Conservation (phyloP, 1,139 yeast species). For the Wickerhamiella infanticola region DNA sequence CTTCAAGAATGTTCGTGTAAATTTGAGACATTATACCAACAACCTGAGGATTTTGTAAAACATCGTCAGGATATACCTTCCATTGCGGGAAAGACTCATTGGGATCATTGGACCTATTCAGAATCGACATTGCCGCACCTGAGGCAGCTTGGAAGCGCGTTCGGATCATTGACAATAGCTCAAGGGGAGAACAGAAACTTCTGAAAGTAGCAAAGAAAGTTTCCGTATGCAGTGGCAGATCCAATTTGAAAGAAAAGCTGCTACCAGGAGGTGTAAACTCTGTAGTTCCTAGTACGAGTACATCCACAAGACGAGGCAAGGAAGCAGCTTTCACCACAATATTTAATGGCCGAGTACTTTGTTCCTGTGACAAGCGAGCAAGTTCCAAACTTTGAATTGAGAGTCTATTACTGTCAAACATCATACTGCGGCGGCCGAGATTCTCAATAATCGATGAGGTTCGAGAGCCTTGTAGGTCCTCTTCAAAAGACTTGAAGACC, state of each 20-base stretch:
- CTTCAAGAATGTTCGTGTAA: constrained; percentile 71
- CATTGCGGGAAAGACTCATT: constrained; percentile 1
- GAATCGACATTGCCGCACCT: constrained; percentile 32
- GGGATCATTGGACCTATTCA: constrained; percentile 23
- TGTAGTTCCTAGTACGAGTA: constrained; percentile 45
- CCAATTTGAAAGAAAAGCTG: constrained; percentile 30
- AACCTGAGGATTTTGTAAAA: neutral
- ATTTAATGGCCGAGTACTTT: constrained; percentile 16
- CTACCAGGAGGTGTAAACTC: constrained; percentile 30
- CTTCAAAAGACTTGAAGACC: constrained; percentile 38
- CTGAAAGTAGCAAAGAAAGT: constrained; percentile 53
- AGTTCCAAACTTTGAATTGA: constrained; percentile 17
- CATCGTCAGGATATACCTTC: neutral
- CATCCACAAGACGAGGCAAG: constrained; percentile 43
- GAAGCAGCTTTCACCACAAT: constrained; percentile 48
- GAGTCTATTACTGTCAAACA: constrained; percentile 23
- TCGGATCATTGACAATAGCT: constrained; percentile 35
- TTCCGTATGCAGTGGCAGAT: constrained; percentile 42
- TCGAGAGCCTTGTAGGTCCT: constrained; percentile 24
- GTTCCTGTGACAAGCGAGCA: neutral
- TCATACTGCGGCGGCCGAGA: constrained; percentile 23
- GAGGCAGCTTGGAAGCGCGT: constrained; percentile 43
- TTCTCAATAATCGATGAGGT: constrained; percentile 35
- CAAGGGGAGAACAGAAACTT: constrained; percentile 42
- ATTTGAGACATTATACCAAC: constrained; percentile 32